Percentiles rank a stretch among this genome's conserved stretches.
phyloP scores from a whole-genome alignment of 164 flowering plant species.

The Cinnamomum chago region DNA sequence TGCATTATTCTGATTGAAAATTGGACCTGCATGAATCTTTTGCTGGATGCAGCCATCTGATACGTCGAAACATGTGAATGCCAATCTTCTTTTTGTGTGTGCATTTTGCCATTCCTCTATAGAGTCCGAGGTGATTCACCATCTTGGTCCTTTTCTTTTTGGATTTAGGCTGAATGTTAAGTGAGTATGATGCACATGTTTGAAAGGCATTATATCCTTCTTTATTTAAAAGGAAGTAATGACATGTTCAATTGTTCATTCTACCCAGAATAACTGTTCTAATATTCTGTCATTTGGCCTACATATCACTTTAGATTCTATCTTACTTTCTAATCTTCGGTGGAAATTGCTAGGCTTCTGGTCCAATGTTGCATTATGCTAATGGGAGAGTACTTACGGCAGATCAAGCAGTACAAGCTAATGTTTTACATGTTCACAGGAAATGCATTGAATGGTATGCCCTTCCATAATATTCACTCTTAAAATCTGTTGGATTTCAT shows the following conservation, averaged over 20 bases:
- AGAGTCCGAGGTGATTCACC: constrained; percentile 8
- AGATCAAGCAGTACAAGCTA: not conserved
- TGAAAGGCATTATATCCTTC: not conserved
- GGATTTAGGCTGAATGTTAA: no score
- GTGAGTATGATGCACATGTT: no score
- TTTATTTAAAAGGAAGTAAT: not conserved
- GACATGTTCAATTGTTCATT: not conserved
- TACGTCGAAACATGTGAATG: not conserved
- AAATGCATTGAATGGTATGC: constrained; percentile 17
- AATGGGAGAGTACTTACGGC: constrained; percentile 11
- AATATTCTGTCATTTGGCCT: not conserved
- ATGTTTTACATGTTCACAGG: constrained; percentile 16
- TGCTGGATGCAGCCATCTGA: constrained; percentile 1
- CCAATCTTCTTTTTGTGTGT: constrained; percentile 2
- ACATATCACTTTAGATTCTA: not conserved
- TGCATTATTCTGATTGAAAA: not conserved
- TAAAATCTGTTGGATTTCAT: no score
- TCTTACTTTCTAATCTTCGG: not conserved
- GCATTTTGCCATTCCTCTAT: constrained; percentile 15
- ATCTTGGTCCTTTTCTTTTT: not conserved
- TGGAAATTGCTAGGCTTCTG: constrained; percentile 12
- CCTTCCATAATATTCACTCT: no score
- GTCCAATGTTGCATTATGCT: constrained; percentile 17
- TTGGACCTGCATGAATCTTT: not conserved
- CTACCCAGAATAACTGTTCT: no score